These are phyloP conservation scores for Salix arbutifolia DNA, from an alignment of 345 rosid genomes.

Conservation along the genomic window DNA sequence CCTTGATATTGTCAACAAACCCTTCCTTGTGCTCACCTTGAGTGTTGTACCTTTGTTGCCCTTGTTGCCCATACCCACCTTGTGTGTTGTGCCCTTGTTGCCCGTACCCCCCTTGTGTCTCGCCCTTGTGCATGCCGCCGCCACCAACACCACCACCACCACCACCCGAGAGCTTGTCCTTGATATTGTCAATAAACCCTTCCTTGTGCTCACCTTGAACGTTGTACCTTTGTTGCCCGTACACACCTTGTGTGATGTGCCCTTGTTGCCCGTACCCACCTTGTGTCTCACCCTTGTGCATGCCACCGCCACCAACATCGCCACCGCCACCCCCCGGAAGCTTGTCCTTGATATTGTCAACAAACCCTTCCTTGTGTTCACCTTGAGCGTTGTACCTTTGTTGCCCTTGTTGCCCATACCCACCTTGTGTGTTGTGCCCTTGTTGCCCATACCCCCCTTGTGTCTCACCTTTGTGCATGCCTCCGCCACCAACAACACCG, in stretches of 20 bases:
- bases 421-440: slow-evolving; percentile 10
- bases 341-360: slow-evolving; percentile 46
- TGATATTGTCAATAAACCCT: slow-evolving; percentile 40
- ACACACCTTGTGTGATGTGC: no score
- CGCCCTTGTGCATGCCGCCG: background rate
- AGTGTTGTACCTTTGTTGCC: background rate
- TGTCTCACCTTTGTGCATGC: slow-evolving; percentile 12
- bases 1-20: slow-evolving; percentile 37
- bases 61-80: no score
- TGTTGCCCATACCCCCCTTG: background rate
- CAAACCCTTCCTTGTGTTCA: slow-evolving; percentile 42
- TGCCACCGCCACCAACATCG: background rate
- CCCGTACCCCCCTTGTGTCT: slow-evolving; percentile 27
- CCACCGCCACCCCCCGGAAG: slow-evolving; percentile 42
- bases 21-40: slow-evolving; percentile 42
- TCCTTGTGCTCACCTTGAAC: slow-evolving; percentile 35
- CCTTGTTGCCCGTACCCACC: no score
- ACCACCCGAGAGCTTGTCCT: slow-evolving; percentile 45
- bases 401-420: background rate
- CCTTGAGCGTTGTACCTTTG: background rate
- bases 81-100: background rate
- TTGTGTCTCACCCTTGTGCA: slow-evolving; percentile 18
- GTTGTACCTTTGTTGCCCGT: background rate
- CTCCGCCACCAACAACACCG: slow-evolving; percentile 1
- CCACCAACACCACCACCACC: slow-evolving; percentile 7